Evolutionary conservation across 2,329 filamentous ascomycete species (phyloP).

Genomic region (Dichotomopilus funicola): DNA sequence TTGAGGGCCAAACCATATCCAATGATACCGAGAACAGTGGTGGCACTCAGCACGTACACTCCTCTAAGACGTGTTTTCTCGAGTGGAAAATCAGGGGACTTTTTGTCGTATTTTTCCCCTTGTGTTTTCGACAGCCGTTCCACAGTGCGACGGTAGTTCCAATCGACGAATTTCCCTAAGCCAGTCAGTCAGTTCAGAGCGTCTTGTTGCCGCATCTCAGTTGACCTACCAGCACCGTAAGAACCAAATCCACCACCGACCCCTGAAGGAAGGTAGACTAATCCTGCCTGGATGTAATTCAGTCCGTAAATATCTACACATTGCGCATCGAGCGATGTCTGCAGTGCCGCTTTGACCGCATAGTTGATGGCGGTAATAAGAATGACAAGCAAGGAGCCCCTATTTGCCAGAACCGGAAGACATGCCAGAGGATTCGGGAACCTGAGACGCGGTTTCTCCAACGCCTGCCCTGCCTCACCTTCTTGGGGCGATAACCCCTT

Average conservation of each 20-base stretch:
- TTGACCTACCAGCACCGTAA: slow-evolving; percentile 7
- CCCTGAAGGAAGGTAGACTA: slow-evolving; percentile 12
- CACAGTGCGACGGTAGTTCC: slow-evolving; percentile 11
- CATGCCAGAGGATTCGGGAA: slow-evolving; percentile 12
- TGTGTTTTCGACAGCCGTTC: background rate
- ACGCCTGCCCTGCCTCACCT: background rate
- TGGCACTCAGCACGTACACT: background rate
- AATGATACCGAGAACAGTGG: slow-evolving; percentile 6
- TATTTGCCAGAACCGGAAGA: slow-evolving; percentile 11
- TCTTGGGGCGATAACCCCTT: background rate
- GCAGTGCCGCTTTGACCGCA: slow-evolving; percentile 10
- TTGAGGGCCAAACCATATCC: slow-evolving; percentile 9
- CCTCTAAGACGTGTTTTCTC: slow-evolving; percentile 9
- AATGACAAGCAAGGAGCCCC: slow-evolving; percentile 12
- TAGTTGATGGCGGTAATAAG: slow-evolving; percentile 15
- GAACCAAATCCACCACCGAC: slow-evolving; percentile 10
- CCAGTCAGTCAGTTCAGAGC: background rate
- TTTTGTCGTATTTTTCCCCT: background rate
- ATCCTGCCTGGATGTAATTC: slow-evolving; percentile 6
- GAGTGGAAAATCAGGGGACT: slow-evolving; percentile 10
- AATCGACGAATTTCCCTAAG: slow-evolving; percentile 11
- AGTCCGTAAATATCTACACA: slow-evolving; percentile 8
- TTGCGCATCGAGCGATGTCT: slow-evolving; percentile 14
- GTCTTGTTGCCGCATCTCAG: no score
- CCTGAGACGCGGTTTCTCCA: background rate